Evolutionary conservation across 2,329 filamentous ascomycete genomes (phyloP).

Genomic region (Trichoderma polysporum): DNA sequence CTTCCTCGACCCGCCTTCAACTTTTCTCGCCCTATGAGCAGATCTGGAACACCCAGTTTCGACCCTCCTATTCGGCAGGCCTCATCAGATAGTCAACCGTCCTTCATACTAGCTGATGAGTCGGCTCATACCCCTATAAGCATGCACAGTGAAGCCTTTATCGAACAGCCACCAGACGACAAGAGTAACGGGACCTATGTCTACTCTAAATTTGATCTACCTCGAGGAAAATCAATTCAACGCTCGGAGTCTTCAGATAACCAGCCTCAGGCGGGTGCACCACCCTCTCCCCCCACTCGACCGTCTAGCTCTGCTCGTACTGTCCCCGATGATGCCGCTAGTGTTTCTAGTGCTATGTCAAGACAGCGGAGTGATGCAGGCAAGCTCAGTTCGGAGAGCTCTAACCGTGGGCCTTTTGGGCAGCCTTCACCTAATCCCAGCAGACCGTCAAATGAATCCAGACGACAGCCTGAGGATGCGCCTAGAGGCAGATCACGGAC

Average conservation of each 20-base stretch:
- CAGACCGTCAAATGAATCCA: conserved; percentile 46
- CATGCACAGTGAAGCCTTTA: conserved; percentile 68
- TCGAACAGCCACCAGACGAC: conserved; percentile 50
- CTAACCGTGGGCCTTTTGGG: conserved; percentile 37
- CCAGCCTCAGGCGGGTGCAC: conserved; percentile 48
- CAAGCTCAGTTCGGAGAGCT: conserved; percentile 50
- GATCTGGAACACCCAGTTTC: conserved; percentile 60
- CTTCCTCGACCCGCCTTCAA: conserved; percentile 79
- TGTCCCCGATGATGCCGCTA: conserved; percentile 39
- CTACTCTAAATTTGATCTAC: conserved; percentile 81
- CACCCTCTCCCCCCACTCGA: conserved; percentile 61
- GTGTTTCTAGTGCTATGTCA: conserved; percentile 33
- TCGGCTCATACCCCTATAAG: conserved; percentile 68
- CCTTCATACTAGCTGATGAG: conserved; percentile 63
- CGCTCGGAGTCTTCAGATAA: conserved; percentile 62
- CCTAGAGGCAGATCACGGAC: conserved; percentile 47
- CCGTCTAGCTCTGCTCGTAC: conserved; percentile 54
- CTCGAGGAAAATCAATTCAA: conserved; percentile 77
- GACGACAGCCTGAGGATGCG: conserved; percentile 49
- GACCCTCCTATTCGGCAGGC: conserved; percentile 62
- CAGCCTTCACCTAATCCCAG: conserved; percentile 47
- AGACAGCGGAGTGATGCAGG: conserved; percentile 52
- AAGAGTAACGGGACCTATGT: conserved; percentile 68
- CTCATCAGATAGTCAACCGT: conserved; percentile 66
- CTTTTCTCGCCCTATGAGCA: conserved; percentile 87